Percentiles rank a stretch among this genome's conserved stretches.
Evolutionary conservation across 2,329 filamentous ascomycete species (phyloP).

Genomic region (Fusarium sp.): DNA sequence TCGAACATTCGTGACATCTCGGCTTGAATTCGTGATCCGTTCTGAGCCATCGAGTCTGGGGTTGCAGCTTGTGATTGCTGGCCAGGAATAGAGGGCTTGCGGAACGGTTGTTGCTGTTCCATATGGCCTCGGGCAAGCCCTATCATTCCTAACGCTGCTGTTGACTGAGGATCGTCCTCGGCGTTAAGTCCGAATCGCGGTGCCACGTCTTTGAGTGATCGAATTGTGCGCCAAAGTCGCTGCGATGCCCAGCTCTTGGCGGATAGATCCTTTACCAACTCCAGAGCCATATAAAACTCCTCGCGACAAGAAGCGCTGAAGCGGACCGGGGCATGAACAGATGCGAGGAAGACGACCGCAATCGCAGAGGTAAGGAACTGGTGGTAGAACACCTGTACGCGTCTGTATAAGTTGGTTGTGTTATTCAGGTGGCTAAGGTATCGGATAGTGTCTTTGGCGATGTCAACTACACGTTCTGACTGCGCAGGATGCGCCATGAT

Average conservation of each 20-base stretch:
- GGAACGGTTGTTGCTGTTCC: conserved; percentile 43
- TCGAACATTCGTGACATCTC: conserved; percentile 63
- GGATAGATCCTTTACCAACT: conserved; percentile 77
- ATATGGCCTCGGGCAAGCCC: conserved; percentile 58
- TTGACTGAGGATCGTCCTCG: conserved; percentile 61
- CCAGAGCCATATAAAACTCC: conserved; percentile 82
- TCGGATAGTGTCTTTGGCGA: conserved; percentile 80
- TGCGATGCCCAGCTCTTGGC: conserved; percentile 77
- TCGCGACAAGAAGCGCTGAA: conserved; percentile 76
- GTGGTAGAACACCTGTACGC: conserved; percentile 80
- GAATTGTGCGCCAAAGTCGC: conserved; percentile 77
- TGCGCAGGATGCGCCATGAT: conserved; percentile 80
- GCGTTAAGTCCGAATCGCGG: conserved; percentile 70
- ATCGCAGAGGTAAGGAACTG: conserved; percentile 81
- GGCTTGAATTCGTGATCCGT: conserved; percentile 60
- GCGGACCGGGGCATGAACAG: conserved; percentile 76
- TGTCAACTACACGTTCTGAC: conserved; percentile 77
- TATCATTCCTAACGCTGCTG: conserved; percentile 65
- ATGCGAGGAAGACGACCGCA: conserved; percentile 79
- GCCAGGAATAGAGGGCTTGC: conserved; percentile 42
- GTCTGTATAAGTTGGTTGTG: conserved; percentile 76
- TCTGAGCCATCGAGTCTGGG: conserved; percentile 47
- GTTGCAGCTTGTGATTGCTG: conserved; percentile 36
- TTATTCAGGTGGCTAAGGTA: conserved; percentile 77
- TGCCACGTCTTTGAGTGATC: conserved; percentile 76